Conservation (phyloP, 768 basidiomycete genomes). For the Coprinopsis sp. region DNA sequence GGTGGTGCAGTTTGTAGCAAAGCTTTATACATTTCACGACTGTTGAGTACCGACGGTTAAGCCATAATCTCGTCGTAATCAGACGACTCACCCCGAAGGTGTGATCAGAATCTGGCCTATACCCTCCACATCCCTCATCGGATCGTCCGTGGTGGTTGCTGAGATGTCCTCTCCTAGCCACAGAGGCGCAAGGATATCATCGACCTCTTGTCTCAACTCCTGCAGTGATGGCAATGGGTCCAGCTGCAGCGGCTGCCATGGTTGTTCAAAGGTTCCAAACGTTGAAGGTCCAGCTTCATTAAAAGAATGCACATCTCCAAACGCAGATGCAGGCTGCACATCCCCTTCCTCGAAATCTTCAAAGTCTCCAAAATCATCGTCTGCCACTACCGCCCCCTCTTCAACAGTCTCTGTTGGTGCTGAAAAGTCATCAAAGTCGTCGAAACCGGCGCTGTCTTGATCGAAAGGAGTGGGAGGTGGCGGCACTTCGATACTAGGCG, state of each 20-base stretch:
- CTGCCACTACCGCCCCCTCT: constrained; percentile 40
- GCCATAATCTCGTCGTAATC: background rate
- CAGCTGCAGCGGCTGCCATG: constrained; percentile 61
- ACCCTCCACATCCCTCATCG: constrained; percentile 76
- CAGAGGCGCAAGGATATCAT: constrained; percentile 60
- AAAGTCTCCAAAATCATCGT: constrained; percentile 85
- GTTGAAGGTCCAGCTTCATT: constrained; percentile 39
- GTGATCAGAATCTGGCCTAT: constrained; percentile 73
- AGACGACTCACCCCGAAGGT: constrained; percentile 56
- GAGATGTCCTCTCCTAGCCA: constrained; percentile 54
- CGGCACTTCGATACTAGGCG: constrained; percentile 14
- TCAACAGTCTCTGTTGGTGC: constrained; percentile 35
- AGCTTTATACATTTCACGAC: constrained; percentile 74
- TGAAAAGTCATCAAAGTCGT: constrained; percentile 64
- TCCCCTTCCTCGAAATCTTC: constrained; percentile 67
- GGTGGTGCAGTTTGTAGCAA: constrained; percentile 69
- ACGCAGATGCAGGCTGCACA: background rate
- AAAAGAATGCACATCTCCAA: constrained; percentile 9
- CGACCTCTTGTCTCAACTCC: constrained; percentile 57
- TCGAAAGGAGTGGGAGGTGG: constrained; percentile 18
- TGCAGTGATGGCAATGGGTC: constrained; percentile 58
- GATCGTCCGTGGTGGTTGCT: constrained; percentile 58
- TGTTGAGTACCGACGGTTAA: constrained; percentile 27
- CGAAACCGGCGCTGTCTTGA: constrained; percentile 36
- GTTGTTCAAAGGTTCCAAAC: no score